Evolutionary conservation across 345 rosid genomes (phyloP), one percentile per base, ranked within the genome.

Genomic region (Capsella bursapastoris): DNA sequence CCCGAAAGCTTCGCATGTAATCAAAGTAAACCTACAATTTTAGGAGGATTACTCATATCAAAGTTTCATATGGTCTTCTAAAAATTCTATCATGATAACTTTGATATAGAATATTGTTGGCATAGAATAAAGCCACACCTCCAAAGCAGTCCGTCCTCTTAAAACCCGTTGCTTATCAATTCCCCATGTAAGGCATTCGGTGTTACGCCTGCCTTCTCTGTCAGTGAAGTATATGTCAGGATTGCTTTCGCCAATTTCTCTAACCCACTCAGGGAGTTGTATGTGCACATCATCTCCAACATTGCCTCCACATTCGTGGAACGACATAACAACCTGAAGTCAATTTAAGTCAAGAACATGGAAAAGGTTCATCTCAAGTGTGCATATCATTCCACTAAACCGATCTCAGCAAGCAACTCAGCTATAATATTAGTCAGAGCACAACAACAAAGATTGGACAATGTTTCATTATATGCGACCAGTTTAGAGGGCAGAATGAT

Each of bases 251-350:
- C 97, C 93, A 34, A 83, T 81, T 74, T 92, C 86, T 50, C 76
- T 84, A 58, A 95, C 86, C 98, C 99, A 92, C 58, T 78, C 73
- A n/a, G 99, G 99, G 66, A 92, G 83, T 43, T 90, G 96, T 77
- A 92, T 84, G 72, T 87, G 78, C 8, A 88, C 98, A 81, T 95
- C 97, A 82, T 95, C 98, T 51, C 98, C 96, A 67, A 92, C 87
- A 79, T 92, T 92, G 81, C 98, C 98, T 56, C 99, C 99, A 80
- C 98, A 92, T 79, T 92, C 97, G 56, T 95, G 97, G 77, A 95
- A 92, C 15, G 99, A 95, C 97, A 95, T 84, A 45, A 95, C 96
- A 77, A 88, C 97, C 98, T 95, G 86, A 45, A 38, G 47, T 59
- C 67, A 79, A 45, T 49, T 66, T 4, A 59, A 35, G 44, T 60